These are phyloP conservation scores for Pecoramyces ruminantium DNA, from an alignment of 192 early-diverging fungal genomes.

Conservation along the genomic window DNA sequence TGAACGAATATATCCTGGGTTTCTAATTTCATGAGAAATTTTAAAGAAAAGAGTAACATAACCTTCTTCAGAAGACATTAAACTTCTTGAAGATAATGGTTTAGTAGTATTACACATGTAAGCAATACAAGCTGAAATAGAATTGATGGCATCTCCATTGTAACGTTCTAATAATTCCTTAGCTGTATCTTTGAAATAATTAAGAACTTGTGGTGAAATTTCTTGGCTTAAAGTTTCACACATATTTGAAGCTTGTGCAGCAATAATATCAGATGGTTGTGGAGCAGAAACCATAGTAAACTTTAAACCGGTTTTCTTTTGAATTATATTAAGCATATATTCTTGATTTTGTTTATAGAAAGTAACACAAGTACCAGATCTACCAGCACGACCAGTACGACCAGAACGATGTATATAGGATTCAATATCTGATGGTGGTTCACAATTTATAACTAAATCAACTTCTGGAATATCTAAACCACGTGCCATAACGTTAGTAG, in stretches of 20 bases:
- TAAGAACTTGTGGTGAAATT: slow-evolving; percentile 56
- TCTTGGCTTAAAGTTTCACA: slow-evolving; percentile 41
- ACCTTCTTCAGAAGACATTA: slow-evolving; percentile 68
- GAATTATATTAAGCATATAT: slow-evolving; percentile 62
- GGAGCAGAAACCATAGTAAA: slow-evolving; percentile 70
- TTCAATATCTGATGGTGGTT: slow-evolving; percentile 85
- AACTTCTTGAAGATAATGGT: slow-evolving; percentile 64
- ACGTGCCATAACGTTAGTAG: slow-evolving; percentile 88
- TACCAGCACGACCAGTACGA: slow-evolving; percentile 83
- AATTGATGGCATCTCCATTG: slow-evolving; percentile 53
- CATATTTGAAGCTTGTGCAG: slow-evolving; percentile 56
- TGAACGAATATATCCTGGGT: slow-evolving; percentile 7
- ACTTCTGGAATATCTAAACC: slow-evolving; percentile 93
- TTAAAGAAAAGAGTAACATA: slow-evolving; percentile 64
- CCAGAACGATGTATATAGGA: slow-evolving; percentile 91
- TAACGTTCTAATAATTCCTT: slow-evolving; percentile 49
- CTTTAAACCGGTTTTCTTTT: slow-evolving; percentile 56
- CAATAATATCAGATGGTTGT: slow-evolving; percentile 77
- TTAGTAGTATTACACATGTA: slow-evolving; percentile 69
- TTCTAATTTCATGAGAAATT: slow-evolving; percentile 45
- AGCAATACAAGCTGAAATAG: slow-evolving; percentile 71
- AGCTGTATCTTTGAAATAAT: slow-evolving; percentile 61
- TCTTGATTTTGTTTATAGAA: slow-evolving; percentile 81
- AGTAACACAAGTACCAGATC: slow-evolving; percentile 73
- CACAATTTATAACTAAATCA: slow-evolving; percentile 91